Percentiles rank a stretch among this genome's conserved stretches.
These are phyloP conservation scores for Aquilaria malaccensis DNA, from an alignment of 345 rosid species.

Conservation along the genomic window DNA sequence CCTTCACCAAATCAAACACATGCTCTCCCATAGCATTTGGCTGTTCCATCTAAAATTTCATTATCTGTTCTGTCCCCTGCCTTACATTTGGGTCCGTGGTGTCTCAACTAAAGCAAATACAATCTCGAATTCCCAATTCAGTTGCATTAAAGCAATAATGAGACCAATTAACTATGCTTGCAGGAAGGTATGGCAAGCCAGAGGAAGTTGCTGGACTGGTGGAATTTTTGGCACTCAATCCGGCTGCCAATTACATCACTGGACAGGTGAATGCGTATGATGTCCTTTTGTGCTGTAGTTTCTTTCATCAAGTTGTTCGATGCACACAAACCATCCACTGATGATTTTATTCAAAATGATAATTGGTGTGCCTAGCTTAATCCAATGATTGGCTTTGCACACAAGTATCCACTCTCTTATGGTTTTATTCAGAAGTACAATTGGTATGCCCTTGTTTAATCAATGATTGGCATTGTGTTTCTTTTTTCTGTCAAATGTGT, in stretches of 20 bases:
- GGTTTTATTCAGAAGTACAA: too few species aligned
- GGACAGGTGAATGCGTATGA: conserved; percentile 57
- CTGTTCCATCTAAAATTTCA: too few species aligned
- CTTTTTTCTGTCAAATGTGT: neutral
- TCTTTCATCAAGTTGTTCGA: neutral
- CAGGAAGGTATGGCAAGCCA: conserved; percentile 96
- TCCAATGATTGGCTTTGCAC: neutral
- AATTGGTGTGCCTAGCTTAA: neutral
- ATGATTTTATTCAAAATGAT: too few species aligned
- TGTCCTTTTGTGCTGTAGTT: neutral
- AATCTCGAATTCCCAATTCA: neutral
- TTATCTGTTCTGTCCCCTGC: too few species aligned
- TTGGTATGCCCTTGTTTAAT: neutral
- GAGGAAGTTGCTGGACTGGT: conserved; percentile 99
- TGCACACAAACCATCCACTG: neutral
- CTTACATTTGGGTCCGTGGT: too few species aligned
- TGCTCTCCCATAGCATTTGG: too few species aligned
- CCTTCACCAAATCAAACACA: too few species aligned
- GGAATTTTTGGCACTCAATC: conserved; percentile 87
- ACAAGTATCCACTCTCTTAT: neutral
- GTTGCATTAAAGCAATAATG: neutral
- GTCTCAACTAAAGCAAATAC: neutral
- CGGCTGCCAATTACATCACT: conserved; percentile 86
- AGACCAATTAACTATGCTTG: conserved; percentile 5
- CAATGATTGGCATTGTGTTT: neutral